Evolutionary conservation across 441 rosid genomes (phyloP), one percentile per base, ranked within the genome.

Genomic region (Capsella rubella): DNA sequence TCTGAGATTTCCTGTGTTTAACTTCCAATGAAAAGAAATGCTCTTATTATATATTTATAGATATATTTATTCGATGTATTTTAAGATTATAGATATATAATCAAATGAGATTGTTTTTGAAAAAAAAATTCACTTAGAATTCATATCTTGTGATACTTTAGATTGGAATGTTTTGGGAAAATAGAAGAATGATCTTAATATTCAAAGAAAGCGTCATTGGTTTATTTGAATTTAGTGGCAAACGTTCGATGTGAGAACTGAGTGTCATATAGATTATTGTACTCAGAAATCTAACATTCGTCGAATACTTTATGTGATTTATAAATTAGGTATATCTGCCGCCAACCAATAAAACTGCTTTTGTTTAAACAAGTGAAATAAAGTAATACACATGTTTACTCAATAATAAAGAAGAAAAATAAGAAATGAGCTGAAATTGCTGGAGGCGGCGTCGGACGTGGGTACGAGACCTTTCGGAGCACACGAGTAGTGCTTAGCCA

Each of bases 401-500:
- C 46, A 10, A 45, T 6, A 4, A 60, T 14, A 4, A 52, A 21
- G 16, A 54, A 46, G 49, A 43, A 40, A 18, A 35, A 16, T 0
- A 49, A 4, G 8, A 65, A 4, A 10, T 5, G 63, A 67, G 11
- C 47, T 31, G 8, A 4, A 62, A 62, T 54, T 69, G 75, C 5
- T 69, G 46, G 59, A 45, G 79, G 6, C 25, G 64, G 64, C 57
- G 10, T 75, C 12, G 75, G 60, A 70, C 79, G 79, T 76, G 79
- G 55, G 75, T 11, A 8, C 46, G 71, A 76, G 79, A 76, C 53
- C 39, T 64, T 64, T 31, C 1, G 2, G 6, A 74, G 62, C 66
- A 57, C 69, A 43, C 64, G 71, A 76, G 75, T 70, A 70, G 79
- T 76, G 79, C 67, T 70, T 55, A 47, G 16, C 71, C 75, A 76